Conservation (phyloP, 768 basidiomycete species). For the Mycena floridula region DNA sequence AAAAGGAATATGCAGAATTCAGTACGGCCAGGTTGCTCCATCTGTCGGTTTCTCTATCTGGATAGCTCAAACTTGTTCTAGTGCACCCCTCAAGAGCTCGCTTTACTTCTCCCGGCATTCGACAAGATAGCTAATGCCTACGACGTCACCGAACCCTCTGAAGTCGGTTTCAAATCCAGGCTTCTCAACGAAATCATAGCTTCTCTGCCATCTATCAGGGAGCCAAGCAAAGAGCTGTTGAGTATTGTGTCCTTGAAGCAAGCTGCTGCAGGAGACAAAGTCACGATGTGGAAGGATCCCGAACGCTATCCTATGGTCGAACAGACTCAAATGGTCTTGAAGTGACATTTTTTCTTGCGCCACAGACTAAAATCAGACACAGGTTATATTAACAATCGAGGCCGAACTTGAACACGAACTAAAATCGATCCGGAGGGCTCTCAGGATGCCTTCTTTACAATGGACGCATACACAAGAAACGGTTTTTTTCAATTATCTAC, state of each 20-base stretch:
- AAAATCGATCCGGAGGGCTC: conserved; percentile 56
- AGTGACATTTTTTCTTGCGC: not conserved
- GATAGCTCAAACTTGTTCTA: conserved; percentile 17
- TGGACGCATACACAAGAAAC: too few relatives aligned
- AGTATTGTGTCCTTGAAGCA: conserved; percentile 50
- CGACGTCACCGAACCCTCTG: conserved; percentile 33
- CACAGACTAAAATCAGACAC: conserved; percentile 3
- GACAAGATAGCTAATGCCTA: conserved; percentile 64
- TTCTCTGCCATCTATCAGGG: conserved; percentile 59
- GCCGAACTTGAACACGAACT: conserved; percentile 71
- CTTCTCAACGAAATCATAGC: conserved; percentile 68
- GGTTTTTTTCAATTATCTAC: too few relatives aligned
- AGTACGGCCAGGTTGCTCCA: conserved; percentile 81
- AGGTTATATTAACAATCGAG: conserved; percentile 68
- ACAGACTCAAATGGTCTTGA: conserved; percentile 50
- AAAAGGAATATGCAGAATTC: conserved; percentile 80
- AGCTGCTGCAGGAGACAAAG: conserved; percentile 63
- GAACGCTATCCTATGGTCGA: conserved; percentile 45
- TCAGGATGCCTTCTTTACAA: conserved; percentile 68
- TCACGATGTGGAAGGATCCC: conserved; percentile 57
- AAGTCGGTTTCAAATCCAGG: conserved; percentile 54
- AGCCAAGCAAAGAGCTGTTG: conserved; percentile 48
- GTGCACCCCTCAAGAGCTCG: conserved; percentile 83
- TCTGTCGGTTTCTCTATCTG: not conserved
- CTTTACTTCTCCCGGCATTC: conserved; percentile 70